These are phyloP conservation scores for Monosporascus sp. DNA, from an alignment of 2,329 filamentous ascomycete species.

Conservation along the genomic window DNA sequence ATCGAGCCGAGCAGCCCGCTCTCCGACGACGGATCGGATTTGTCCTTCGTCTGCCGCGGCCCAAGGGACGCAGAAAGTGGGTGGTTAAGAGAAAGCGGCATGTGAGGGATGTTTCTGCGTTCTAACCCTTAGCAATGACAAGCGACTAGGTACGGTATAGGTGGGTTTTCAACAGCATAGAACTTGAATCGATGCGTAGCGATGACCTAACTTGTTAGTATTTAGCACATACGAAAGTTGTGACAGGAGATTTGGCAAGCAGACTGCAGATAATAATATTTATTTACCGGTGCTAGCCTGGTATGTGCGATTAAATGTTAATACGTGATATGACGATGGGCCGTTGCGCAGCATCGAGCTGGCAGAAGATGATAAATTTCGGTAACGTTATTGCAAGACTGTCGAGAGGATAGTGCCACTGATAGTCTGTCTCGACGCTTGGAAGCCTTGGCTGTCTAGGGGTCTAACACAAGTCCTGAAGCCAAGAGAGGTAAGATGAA, in stretches of 20 bases:
- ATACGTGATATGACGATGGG: no score
- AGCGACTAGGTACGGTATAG: no score
- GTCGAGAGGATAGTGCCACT: background rate
- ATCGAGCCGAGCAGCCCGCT: background rate
- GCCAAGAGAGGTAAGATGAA: background rate
- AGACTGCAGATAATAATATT: no score
- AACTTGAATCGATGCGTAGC: background rate
- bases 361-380: background rate
- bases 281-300: no score
- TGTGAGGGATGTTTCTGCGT: no score
- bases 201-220: background rate
- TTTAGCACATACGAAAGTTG: no score
- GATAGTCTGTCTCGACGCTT: background rate
- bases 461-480: background rate
- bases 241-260: no score
- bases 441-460: background rate
- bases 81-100: no score
- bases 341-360: background rate
- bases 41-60: constrained; percentile 11
- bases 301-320: background rate
- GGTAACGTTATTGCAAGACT: background rate
- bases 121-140: no score
- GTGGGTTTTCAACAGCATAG: no score
- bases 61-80: background rate
- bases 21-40: constrained; percentile 5